Base-by-base conservation (phyloP, 1,284 basidiomycete genomes). In the Fomitopsis pinicola region DNA sequence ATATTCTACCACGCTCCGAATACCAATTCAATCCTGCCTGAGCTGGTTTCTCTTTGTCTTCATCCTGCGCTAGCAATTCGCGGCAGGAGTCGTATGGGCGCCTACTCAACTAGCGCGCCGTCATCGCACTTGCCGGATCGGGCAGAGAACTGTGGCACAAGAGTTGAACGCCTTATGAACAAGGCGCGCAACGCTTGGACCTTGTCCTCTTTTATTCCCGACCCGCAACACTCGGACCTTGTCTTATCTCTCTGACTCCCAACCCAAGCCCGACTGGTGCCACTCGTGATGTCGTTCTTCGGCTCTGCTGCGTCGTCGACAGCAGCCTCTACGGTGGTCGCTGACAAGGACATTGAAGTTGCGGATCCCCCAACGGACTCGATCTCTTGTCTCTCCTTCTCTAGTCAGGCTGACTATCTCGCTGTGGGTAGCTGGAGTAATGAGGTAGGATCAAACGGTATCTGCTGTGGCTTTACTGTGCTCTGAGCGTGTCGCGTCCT, bases 401-500 rank as follows among this genome's bases (percentile, higher is more conserved):
- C 85, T 1, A 74, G 78, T 28, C 78, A 79, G 59, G 85, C 84
- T 10, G 87, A 92, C 68, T 87, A 87, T 64, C 79, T 93, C 17
- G 89, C 91, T 2, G 89, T 89, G 14, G 88, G 82, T 30, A 88
- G 86, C 64, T 94, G 91, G 90, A 88, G 91, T 70, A 90, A 89
- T 71, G 87, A 88, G 74, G 89, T 91, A 65, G 50, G 84, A 5
- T 69, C 2, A 2, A 6, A 42, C 12, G 5, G 19, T 28, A 7
- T 14, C 38, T 19, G n/a, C 26, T n/a, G 26, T 9, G 17, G 8
- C 30, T 15, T 26, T 40, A 10, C 5, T 3, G 6, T 15, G 9
- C 6, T 1, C 5, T 36, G 17, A 33, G 62, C 59, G 56, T 59
- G 58, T 59, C 5, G 33, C 28, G 42, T 38, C n/a, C 17, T 33